phyloP scores from a whole-genome alignment of 202 grass and related monocot genomes.

The Brachypodium distachyon region DNA sequence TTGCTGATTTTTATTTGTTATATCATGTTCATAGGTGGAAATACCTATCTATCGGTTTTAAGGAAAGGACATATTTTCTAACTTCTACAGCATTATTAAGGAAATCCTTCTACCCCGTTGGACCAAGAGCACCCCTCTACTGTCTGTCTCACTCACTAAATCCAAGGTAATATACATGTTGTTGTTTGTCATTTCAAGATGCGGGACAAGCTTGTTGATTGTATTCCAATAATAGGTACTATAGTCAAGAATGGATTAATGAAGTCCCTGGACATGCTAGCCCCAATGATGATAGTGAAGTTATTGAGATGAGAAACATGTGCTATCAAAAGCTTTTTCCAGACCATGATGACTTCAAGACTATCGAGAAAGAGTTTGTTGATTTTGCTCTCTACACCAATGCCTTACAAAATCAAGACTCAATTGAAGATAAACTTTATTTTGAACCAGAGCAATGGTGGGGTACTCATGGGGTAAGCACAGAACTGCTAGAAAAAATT shows the following conservation, averaged over 20 bases:
- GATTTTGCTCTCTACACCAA: background rate
- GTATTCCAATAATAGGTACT: background rate
- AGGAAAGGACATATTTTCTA: no score
- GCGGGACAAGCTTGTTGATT: no score
- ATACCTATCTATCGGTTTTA: no score
- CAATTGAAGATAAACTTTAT: background rate
- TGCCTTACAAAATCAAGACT: background rate
- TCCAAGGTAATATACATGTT: no score
- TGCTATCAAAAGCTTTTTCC: background rate
- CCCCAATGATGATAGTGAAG: background rate
- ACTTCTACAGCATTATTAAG: no score
- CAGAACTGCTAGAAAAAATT: background rate
- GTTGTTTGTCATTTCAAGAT: no score
- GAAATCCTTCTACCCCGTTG: no score
- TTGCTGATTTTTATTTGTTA: no score
- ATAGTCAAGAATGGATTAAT: background rate
- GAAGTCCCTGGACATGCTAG: background rate
- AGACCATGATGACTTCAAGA: background rate
- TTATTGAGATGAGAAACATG: background rate
- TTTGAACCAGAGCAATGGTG: background rate
- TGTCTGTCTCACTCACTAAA: no score
- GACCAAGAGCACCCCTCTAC: no score
- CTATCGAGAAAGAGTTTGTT: background rate
- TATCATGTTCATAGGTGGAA: no score
- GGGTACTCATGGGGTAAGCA: background rate